Evolutionary conservation across 106 monocot species (phyloP), one percentile per base, ranked within the genome.

Genomic region (Iris macrosiphon): DNA sequence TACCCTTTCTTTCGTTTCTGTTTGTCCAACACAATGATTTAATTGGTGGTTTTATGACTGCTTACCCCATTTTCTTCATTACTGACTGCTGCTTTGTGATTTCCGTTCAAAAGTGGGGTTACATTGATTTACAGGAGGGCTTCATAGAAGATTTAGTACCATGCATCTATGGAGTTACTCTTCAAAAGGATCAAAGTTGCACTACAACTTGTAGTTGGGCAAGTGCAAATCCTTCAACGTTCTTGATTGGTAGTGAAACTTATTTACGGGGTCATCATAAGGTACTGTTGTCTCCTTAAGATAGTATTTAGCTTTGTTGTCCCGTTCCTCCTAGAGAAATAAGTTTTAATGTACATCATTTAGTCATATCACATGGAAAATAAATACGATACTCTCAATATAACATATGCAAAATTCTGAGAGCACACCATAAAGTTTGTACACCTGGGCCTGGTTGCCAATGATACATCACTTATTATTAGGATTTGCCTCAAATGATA

Each of bases 241-340:
- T 98, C 71, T 63, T 91, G 49, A 78, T 98, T 29, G 72, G 96
- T 0, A 75, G 96, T 45, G 77, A 87, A 78, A 83, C 90, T 34
- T 98, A 98, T 56, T 68, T 98, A 26, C 86, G 83, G 54, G 80
- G 91, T 58, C 73, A 61, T 40, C 79, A 80, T 31, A 98, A 98
- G 83, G 96, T 98, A 68, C 22, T 21, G 35, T 16, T 39, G 58
- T 55, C 28, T 29, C n/a, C n/a, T n/a, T n/a, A n/a, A n/a, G n/a
- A n/a, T n/a, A n/a, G n/a, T n/a, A n/a, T n/a, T n/a, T n/a, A n/a
- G n/a, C n/a, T n/a, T n/a, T n/a, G n/a, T n/a, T n/a, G n/a, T n/a
- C n/a, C n/a, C n/a, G n/a, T n/a, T n/a, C n/a, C n/a, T n/a, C n/a
- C n/a, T n/a, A n/a, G n/a, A n/a, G n/a, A n/a, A n/a, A n/a, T n/a